phyloP scores from a whole-genome alignment of 495 filamentous ascomycete species.

The Amorphotheca resinae region DNA sequence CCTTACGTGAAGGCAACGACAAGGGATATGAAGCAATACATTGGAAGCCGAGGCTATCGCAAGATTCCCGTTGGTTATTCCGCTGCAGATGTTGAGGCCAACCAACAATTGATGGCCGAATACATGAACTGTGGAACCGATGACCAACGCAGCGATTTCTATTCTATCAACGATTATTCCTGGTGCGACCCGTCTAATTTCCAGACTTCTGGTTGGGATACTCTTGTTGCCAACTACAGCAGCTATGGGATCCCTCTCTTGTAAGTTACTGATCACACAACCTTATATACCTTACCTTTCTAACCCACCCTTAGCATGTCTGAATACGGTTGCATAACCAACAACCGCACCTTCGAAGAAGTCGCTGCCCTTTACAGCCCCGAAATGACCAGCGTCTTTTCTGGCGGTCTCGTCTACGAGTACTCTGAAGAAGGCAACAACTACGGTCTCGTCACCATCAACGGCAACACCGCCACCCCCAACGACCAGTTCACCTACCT shows the following conservation, averaged over 20 bases:
- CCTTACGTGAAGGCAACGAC: constrained; percentile 88
- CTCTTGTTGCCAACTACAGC: constrained; percentile 80
- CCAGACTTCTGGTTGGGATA: constrained; percentile 64
- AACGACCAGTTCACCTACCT: constrained; percentile 53
- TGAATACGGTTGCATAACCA: constrained; percentile 79
- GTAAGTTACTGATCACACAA: constrained; percentile 23
- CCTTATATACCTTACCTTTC: constrained; percentile 6
- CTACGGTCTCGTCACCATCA: constrained; percentile 63
- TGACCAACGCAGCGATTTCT: constrained; percentile 80
- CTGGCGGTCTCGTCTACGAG: constrained; percentile 90
- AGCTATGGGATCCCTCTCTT: constrained; percentile 89
- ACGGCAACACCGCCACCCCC: constrained; percentile 33
- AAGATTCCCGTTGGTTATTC: constrained; percentile 86
- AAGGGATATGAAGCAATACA: constrained; percentile 80
- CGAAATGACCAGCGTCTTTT: constrained; percentile 85
- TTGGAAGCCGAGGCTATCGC: constrained; percentile 56
- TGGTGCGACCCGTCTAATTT: constrained; percentile 84
- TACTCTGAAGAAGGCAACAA: constrained; percentile 66
- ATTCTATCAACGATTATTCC: constrained; percentile 95
- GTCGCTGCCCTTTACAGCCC: constrained; percentile 63
- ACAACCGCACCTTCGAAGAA: constrained; percentile 69
- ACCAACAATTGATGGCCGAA: constrained; percentile 72
- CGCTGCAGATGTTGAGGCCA: constrained; percentile 69
- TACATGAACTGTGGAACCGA: constrained; percentile 93
- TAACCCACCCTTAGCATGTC: constrained; percentile 42